These are phyloP conservation scores for Cytospora chrysosperma DNA, from an alignment of 2,329 filamentous ascomycete genomes.

Conservation along the genomic window DNA sequence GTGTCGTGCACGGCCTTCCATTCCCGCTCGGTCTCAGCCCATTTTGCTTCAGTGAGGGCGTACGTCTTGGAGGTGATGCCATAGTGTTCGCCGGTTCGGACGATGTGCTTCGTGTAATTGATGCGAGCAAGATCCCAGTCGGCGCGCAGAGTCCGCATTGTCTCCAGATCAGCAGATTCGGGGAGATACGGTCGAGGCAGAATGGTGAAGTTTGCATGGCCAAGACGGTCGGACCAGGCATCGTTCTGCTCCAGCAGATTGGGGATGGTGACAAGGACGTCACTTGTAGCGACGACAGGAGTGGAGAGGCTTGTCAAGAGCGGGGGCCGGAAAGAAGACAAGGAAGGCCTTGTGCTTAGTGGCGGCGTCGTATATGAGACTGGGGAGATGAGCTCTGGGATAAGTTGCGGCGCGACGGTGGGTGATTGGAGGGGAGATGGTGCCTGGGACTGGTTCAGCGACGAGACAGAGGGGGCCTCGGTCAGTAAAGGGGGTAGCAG, in stretches of 20 bases:
- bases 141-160: conserved; percentile 62
- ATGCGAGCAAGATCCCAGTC: conserved; percentile 82
- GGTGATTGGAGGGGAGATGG: conserved; percentile 87
- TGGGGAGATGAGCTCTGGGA: conserved; percentile 39
- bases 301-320: conserved; percentile 60
- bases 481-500: conserved; percentile 80
- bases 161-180: conserved; percentile 56
- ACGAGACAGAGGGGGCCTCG: conserved; percentile 47
- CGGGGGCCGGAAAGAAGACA: conserved; percentile 69
- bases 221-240: conserved; percentile 80
- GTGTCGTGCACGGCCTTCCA: conserved; percentile 73
- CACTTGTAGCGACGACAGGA: conserved; percentile 52
- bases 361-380: conserved; percentile 62
- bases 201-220: conserved; percentile 93
- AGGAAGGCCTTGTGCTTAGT: conserved; percentile 73
- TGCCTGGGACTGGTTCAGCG: conserved; percentile 51
- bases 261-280: conserved; percentile 53
- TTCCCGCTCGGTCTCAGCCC: conserved; percentile 72
- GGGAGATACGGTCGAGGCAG: conserved; percentile 77
- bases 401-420: conserved; percentile 63
- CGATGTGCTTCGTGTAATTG: conserved; percentile 87
- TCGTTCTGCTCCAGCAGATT: conserved; percentile 69
- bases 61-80: conserved; percentile 88
- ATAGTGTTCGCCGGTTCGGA: conserved; percentile 86
- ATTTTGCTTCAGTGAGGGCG: conserved; percentile 81